Base-by-base conservation (phyloP, 2,329 filamentous ascomycete genomes). In the Diplodia scrobiculata region DNA sequence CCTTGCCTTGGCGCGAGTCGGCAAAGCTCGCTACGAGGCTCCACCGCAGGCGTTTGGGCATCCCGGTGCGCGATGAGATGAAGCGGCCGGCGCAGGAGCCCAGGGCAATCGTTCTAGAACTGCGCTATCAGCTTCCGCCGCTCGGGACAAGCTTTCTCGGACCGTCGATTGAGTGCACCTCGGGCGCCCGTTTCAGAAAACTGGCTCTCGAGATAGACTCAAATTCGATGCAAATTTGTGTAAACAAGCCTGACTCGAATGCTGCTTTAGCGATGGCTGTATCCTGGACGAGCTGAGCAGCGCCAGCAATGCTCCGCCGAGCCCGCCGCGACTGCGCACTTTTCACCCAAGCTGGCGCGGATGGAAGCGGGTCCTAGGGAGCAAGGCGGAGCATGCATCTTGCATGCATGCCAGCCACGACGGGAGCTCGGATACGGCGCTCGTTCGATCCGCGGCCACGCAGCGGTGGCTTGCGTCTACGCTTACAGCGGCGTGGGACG, bases 151-250 rank as follows among this genome's bases (percentile, higher is more conserved):
- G 58, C 45, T 50, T 62, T 45, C 58, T 50, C 58, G 58, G 45
- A 62, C 58, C 41, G 58, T 34, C 27, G n/a, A 19, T 50, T 34
- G 41, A 50, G 45, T 50, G 58, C 48, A 25, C 41, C 58, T 62
- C 41, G 25, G 58, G n/a, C 58, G 58, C 58, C 9, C 34, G 58
- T 62, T 62, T 62, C 58, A 62, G 45, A 62, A 62, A 62, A 62
- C 58, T 62, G 58, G 58, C 48, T 36, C 58, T 34, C 45, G 58
- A 47, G 45, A 62, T 36, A 25, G 17, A 14, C 17, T 50, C 45
- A 50, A 21, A 62, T 62, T 29, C 58, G 58, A 29, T 36, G 34
- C 29, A 14, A 50, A 62, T 50, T 14, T 62, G 45, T 34, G 19
- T 19, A 36, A 62, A 36, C 58, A 45, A 21, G 45, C 58, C 58